Base-by-base conservation (phyloP, 192 early-diverging fungal species). In the Podila minutissima region DNA sequence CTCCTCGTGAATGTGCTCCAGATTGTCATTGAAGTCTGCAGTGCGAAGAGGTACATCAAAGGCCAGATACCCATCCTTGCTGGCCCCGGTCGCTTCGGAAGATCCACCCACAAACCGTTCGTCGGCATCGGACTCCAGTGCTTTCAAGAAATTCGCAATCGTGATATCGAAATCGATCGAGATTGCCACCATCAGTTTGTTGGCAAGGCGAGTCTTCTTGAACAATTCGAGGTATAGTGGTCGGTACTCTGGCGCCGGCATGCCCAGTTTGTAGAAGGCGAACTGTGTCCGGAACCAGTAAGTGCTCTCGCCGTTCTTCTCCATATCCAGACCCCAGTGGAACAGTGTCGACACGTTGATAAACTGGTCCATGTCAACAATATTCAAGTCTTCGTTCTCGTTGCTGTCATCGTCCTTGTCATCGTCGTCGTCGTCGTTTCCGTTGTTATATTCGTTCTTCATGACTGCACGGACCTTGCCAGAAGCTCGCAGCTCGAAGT, bases 101-200 rank as follows among this genome's bases (percentile, higher is more conserved):
- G 41, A 46, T 46, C 41, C 41, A 17, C 3, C 4, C 41, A 15
- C 41, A 46, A 46, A 46, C 0, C 41, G 41, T 46, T 46, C 41
- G 41, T 46, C 7, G 9, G 15, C 10, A 5, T 32, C 22, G 61
- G 24, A 13, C 5, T 37, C 29, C 33, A 62, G 32, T 11, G 26
- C 37, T 19, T 9, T 37, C n/a, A 38, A 10, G 37, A 62, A 62
- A 8, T 12, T n/a, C 12, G 17, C 19, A 3, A 62, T 13, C 20
- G 61, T 62, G 11, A 38, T 29, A 1, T 62, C 32, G 15, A 13
- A 13, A 12, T 38, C 32, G 2, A 13, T 19, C 20, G 19, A 22
- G n/a, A 62, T 32, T 6, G 61, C 31, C 20, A 62, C 61, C 61
- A 62, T 62, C 9, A 62, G 32, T n/a, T 22, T 8, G 61, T 62